Conservation (phyloP, 164 flowering plant genomes). For the Platanus orientalis region DNA sequence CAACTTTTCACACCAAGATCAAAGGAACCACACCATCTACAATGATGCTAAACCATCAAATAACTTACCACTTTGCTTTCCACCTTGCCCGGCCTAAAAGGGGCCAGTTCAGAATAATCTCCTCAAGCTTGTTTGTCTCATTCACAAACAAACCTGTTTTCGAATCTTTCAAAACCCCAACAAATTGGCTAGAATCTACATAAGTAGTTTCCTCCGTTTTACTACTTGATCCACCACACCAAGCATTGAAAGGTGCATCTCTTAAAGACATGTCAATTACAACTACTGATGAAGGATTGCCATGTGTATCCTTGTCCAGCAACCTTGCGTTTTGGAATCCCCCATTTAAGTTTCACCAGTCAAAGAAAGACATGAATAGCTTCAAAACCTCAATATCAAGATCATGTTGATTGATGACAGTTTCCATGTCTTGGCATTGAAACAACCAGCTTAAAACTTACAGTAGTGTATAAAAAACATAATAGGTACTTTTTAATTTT, state of each 20-base stretch:
- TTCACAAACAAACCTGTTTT: slow-evolving; percentile 38
- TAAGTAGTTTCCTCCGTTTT: slow-evolving; percentile 17
- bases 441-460: slow-evolving; percentile 4
- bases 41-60: too few species aligned
- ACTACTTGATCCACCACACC: slow-evolving; percentile 24
- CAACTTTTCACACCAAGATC: too few species aligned
- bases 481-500: neutral
- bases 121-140: slow-evolving; percentile 45
- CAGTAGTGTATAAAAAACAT: neutral
- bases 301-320: slow-evolving; percentile 17
- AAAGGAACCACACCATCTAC: too few species aligned
- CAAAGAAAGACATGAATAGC: slow-evolving; percentile 66
- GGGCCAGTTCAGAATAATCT: slow-evolving; percentile 45
- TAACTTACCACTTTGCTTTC: too few species aligned
- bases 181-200: slow-evolving; percentile 52
- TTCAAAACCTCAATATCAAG: slow-evolving; percentile 87
- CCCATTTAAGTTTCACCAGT: slow-evolving; percentile 56
- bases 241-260: slow-evolving; percentile 19
- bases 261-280: slow-evolving; percentile 13
- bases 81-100: slow-evolving; percentile 44
- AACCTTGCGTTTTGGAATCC: slow-evolving; percentile 37
- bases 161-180: slow-evolving; percentile 42
- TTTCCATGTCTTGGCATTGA: slow-evolving; percentile 90
- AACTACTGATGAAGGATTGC: slow-evolving; percentile 6
- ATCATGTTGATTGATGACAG: slow-evolving; percentile 83